These are phyloP conservation scores for Heracleum sosnowskyi DNA, from an alignment of 129 eudicot genomes.

Conservation along the genomic window DNA sequence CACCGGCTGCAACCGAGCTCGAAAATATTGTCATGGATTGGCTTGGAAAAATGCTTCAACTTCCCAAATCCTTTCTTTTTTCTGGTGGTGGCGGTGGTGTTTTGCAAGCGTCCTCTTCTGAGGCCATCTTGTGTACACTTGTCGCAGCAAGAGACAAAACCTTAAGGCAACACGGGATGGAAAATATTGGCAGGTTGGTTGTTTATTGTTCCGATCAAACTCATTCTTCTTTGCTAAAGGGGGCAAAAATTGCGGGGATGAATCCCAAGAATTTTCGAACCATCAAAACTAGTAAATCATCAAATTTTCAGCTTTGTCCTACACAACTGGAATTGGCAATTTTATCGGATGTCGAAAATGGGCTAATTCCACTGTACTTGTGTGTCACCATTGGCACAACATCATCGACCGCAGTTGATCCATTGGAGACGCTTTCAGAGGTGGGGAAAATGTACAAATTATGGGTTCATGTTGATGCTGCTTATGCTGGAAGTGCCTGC, in stretches of 20 bases:
- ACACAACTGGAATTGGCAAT: constrained; percentile 4
- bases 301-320: constrained; percentile 18
- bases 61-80: background rate
- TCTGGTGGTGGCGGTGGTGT: background rate
- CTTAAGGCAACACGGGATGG: constrained; percentile 11
- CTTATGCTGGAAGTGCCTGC: constrained; percentile 22
- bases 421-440: constrained; percentile 18
- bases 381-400: constrained; percentile 36
- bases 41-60: background rate
- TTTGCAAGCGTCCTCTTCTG: background rate
- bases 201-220: constrained; percentile 40
- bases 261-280: constrained; percentile 14
- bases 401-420: constrained; percentile 25
- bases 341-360: constrained; percentile 14
- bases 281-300: constrained; percentile 13
- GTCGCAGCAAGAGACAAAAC: background rate
- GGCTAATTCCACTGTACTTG: constrained; percentile 29
- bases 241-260: constrained; percentile 26
- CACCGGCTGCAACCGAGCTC: constrained; percentile 3
- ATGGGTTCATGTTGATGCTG: constrained; percentile 45
- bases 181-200: constrained; percentile 18
- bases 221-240: constrained; percentile 25
- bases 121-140: background rate
- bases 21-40: background rate
- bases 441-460: constrained; percentile 17